These are phyloP conservation scores for Leccinellum rugosiceps DNA, from an alignment of 768 basidiomycete genomes.

Conservation along the genomic window DNA sequence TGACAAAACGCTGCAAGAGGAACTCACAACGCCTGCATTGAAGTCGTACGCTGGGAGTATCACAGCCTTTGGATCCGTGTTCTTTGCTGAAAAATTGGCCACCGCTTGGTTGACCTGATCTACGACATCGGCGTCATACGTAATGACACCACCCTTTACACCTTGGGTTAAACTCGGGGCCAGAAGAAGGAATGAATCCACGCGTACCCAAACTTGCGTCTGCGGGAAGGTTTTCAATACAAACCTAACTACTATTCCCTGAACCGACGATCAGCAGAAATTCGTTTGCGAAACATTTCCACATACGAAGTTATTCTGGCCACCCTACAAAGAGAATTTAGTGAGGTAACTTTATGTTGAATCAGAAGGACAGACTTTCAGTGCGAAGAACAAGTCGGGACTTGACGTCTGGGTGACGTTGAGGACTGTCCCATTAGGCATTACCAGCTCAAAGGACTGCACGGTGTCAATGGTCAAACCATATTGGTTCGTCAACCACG, in stretches of 20 bases:
- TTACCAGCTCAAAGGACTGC: conserved; percentile 52
- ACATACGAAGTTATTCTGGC: neutral
- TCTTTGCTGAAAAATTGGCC: conserved; percentile 8
- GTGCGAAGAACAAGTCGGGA: conserved; percentile 40
- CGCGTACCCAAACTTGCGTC: neutral
- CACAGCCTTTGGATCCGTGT: conserved; percentile 10
- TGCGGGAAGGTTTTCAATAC: neutral
- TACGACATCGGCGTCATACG: conserved; percentile 9
- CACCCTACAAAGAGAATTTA: neutral
- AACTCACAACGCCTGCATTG: neutral
- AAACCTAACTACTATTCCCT: neutral
- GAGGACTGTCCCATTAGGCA: conserved; percentile 40
- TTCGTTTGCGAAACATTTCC: neutral
- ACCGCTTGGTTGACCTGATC: conserved; percentile 8
- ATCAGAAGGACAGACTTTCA: neutral
- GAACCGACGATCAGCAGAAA: neutral
- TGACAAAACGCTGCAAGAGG: neutral
- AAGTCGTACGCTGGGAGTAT: neutral
- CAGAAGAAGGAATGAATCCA: neutral
- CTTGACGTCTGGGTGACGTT: conserved; percentile 31
- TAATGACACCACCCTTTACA: conserved; percentile 46
- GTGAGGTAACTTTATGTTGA: neutral
- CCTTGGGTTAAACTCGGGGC: neutral
- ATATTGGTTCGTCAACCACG: conserved; percentile 56
- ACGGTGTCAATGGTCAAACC: conserved; percentile 58